Evolutionary conservation across 2,329 filamentous ascomycete genomes (phyloP), one percentile per base, ranked within the genome.

Genomic region (Leptographium wingfieldii): DNA sequence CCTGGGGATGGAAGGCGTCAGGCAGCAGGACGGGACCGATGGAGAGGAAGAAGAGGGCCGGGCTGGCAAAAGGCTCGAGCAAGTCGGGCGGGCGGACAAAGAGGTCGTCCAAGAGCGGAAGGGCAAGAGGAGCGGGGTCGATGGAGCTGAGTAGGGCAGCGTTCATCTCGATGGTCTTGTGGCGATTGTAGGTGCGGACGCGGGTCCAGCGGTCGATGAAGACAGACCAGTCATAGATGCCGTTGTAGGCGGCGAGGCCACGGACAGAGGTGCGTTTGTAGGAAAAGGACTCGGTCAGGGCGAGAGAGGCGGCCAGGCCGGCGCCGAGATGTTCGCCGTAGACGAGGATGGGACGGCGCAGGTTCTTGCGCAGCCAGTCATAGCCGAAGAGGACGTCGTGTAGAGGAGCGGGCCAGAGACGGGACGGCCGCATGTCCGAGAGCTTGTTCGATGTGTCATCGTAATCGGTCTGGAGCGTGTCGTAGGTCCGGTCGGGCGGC

Each of bases 141-240:
- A 35, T 5, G 33, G 73, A 25, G 1, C 27, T 49, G 38, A 19
- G 73, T 69, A 9, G 62, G 62, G 1, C 68, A 66, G 40, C 61
- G 65, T 5, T 60, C 60, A 11, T 66, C 10, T 2, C 14, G 43
- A 22, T 12, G 78, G 66, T 57, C 72, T 25, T 2, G 29, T 52
- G 38, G 19, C 73, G 69, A 11, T 63, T 35, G 9, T 10, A 35
- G 6, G 33, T 35, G 1, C 2, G 2, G 33, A 35, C 33, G 9
- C 9, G 33, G 33, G 2, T 35, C 33, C 33, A 35, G 33, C 19
- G 61, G 11, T 66, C 63, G 9, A 68, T 63, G 61, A 84, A 81
- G 68, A 74, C 79, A 60, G 81, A 82, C 83, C 83, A 86, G 71
- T 86, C 79, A 70, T 83, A 86, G 61, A 86, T 75, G 51, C 81